Evolutionary conservation across 2,329 filamentous ascomycete genomes (phyloP).

Genomic region (Calonectria fujianensis): DNA sequence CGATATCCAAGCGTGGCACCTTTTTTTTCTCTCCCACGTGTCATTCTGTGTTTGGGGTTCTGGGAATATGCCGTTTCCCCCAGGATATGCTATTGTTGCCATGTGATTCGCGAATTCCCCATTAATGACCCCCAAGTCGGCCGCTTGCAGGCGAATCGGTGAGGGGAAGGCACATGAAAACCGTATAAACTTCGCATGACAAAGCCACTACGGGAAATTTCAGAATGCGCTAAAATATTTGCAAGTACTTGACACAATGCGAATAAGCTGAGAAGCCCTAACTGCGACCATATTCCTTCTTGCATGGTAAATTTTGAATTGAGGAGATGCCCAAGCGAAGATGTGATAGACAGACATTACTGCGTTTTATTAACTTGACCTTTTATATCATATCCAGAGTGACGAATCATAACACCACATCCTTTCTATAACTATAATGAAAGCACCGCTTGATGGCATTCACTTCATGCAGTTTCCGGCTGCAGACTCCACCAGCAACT

Average conservation of each 20-base stretch:
- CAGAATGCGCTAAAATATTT: neutral
- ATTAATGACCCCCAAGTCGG: neutral
- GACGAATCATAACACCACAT: neutral
- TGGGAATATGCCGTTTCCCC: neutral
- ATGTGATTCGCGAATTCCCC: constrained; percentile 15
- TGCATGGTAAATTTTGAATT: neutral
- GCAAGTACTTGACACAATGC: neutral
- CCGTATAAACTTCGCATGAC: neutral
- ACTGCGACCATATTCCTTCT: neutral
- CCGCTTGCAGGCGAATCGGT: constrained; percentile 2
- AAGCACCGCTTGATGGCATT: neutral
- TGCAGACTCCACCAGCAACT: constrained; percentile 49
- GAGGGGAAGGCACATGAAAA: neutral
- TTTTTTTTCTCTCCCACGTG: neutral
- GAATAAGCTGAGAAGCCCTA: neutral
- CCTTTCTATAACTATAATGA: neutral
- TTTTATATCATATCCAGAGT: constrained; percentile 11
- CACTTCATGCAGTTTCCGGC: constrained; percentile 40
- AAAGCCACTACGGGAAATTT: neutral
- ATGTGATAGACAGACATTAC: neutral
- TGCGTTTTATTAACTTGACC: neutral
- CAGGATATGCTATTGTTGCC: neutral
- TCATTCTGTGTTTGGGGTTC: constrained; percentile 1
- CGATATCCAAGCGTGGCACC: neutral
- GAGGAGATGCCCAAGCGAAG: neutral